These are phyloP conservation scores for Lachancea kluyveri DNA, from an alignment of 805 yeast species.

Conservation along the genomic window DNA sequence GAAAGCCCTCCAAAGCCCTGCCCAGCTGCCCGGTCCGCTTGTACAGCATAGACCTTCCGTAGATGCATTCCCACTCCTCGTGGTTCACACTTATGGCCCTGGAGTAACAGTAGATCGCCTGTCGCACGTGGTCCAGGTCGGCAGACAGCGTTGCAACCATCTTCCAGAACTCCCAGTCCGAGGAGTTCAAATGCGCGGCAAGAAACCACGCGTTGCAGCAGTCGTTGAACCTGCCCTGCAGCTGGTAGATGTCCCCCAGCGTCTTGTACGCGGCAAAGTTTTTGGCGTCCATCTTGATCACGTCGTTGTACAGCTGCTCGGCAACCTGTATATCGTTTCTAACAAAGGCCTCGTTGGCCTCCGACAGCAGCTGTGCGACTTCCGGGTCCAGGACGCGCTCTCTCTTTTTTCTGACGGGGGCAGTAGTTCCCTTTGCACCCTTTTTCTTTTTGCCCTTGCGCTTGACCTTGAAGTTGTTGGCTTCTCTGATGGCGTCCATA, in stretches of 20 bases:
- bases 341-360: constrained; percentile 79
- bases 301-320: constrained; percentile 53
- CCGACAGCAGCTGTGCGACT: constrained; percentile 55
- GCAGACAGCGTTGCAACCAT: constrained; percentile 63
- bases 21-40: constrained; percentile 59
- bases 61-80: constrained; percentile 48
- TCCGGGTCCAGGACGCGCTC: constrained; percentile 60
- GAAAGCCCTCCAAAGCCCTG: constrained; percentile 69
- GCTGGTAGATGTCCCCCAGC: constrained; percentile 73
- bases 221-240: constrained; percentile 59
- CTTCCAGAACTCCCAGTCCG: constrained; percentile 75
- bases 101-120: constrained; percentile 73
- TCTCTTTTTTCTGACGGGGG: constrained; percentile 27
- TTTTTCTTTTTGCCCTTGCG: constrained; percentile 29
- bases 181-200: constrained; percentile 71
- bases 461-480: constrained; percentile 54
- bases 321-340: constrained; percentile 55
- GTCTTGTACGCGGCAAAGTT: constrained; percentile 83
- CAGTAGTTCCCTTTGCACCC: constrained; percentile 23
- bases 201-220: constrained; percentile 77
- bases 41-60: constrained; percentile 61
- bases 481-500: constrained; percentile 60
- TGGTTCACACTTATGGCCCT: constrained; percentile 49
- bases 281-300: constrained; percentile 69
- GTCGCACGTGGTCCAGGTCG: constrained; percentile 61